Percentiles rank a stretch among this genome's conserved stretches.
These are phyloP conservation scores for Chaetomium sp. DNA, from an alignment of 2,329 filamentous ascomycete species.

Conservation along the genomic window DNA sequence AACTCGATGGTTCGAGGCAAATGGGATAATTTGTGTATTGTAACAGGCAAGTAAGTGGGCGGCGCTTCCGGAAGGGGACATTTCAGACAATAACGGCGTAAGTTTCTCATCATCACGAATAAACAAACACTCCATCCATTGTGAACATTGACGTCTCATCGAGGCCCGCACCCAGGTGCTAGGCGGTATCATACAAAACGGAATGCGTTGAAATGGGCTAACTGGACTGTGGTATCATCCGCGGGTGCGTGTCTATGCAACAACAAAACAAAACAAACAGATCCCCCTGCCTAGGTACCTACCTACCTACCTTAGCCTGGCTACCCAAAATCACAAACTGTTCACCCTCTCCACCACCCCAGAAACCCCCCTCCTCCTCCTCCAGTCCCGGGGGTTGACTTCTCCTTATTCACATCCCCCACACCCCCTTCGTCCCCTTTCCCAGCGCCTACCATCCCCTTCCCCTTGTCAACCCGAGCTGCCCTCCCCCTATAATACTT, in stretches of 20 bases:
- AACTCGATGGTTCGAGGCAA: neutral
- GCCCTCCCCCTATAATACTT: neutral
- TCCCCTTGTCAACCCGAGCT: constrained; percentile 3
- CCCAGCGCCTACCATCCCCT: constrained; percentile 13
- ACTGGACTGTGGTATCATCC: no score
- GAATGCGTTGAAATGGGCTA: no score
- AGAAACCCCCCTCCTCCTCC: neutral
- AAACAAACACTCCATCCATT: neutral
- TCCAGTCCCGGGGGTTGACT: neutral
- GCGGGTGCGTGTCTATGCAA: no score
- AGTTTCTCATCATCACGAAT: neutral
- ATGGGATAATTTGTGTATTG: neutral
- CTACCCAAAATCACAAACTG: neutral
- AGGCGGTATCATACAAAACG: no score
- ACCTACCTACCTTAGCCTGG: neutral
- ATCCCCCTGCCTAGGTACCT: neutral
- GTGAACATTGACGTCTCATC: neutral
- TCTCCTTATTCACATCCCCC: neutral
- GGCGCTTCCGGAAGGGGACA: constrained; percentile 6
- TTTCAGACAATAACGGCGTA: neutral
- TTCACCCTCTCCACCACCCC: neutral
- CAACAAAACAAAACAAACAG: no score
- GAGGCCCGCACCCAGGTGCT: neutral
- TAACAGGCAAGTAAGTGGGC: constrained; percentile 1
- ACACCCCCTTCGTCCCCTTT: neutral